phyloP scores from a whole-genome alignment of 148 eudicot species.

The Arbutus unedo region DNA sequence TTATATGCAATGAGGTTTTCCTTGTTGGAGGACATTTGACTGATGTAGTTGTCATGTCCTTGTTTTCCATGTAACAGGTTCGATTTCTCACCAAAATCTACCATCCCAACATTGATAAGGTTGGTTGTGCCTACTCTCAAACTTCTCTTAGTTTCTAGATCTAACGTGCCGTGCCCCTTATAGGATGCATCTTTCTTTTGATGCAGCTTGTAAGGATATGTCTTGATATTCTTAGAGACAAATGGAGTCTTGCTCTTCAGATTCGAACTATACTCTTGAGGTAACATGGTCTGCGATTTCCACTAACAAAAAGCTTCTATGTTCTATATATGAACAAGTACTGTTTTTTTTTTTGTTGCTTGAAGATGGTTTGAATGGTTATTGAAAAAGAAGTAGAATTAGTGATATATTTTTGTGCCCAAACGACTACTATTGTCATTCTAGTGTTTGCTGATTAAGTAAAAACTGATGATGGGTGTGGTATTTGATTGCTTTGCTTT shows the following conservation, averaged over 20 bases:
- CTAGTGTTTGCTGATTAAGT: neutral
- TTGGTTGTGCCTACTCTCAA: slow-evolving; percentile 22
- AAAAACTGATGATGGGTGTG: neutral
- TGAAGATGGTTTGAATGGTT: slow-evolving; percentile 10
- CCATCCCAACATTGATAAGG: slow-evolving; percentile 99
- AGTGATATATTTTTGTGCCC: neutral
- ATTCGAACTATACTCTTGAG: slow-evolving; percentile 94
- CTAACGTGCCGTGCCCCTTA: slow-evolving; percentile 3
- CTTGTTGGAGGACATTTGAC: neutral
- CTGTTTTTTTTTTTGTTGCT: neutral
- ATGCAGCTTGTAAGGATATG: slow-evolving; percentile 99
- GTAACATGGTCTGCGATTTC: slow-evolving; percentile 27
- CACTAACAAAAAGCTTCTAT: neutral
- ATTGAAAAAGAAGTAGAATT: neutral
- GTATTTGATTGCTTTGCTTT: slow-evolving; percentile 6
- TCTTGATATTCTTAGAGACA: slow-evolving; percentile 97
- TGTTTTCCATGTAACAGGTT: slow-evolving; percentile 56
- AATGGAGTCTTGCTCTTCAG: slow-evolving; percentile 99
- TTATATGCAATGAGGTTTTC: neutral
- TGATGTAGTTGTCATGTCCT: slow-evolving; percentile 7
- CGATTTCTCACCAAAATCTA: slow-evolving; percentile 96
- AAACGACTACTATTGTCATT: neutral
- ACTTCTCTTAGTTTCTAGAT: slow-evolving; percentile 3
- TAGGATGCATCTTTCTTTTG: slow-evolving; percentile 11
- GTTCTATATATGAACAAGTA: neutral